Percentiles rank a stretch among this genome's conserved stretches.
These are phyloP conservation scores for Phytopythium litorale DNA, from an alignment of 352 stramenopile genomes.

Conservation along the genomic window DNA sequence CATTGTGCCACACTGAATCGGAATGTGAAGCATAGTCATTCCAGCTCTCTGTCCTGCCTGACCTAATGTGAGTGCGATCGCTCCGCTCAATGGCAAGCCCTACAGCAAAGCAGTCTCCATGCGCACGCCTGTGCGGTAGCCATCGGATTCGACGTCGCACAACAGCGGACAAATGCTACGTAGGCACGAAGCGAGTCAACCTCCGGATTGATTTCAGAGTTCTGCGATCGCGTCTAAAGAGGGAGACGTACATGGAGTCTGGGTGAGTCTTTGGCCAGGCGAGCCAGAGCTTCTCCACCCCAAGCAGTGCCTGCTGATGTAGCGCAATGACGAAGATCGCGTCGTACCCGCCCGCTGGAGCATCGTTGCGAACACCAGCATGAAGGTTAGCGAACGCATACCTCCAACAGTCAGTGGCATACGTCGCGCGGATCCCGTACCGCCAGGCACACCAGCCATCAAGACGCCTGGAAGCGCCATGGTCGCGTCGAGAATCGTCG, in stretches of 20 bases:
- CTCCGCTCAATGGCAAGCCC: not conserved
- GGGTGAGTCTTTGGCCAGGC: constrained; percentile 51
- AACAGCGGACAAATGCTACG: constrained; percentile 66
- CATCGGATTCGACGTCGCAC: constrained; percentile 36
- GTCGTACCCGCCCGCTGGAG: constrained; percentile 92
- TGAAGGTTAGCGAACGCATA: not conserved
- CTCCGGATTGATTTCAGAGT: not conserved
- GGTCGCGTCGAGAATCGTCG: constrained; percentile 91
- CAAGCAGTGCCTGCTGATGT: constrained; percentile 42
- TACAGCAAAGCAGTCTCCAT: not conserved
- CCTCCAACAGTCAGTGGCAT: not conserved
- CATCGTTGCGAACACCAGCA: no score
- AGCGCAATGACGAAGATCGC: constrained; percentile 92
- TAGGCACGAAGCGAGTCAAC: not conserved
- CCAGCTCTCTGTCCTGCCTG: not conserved
- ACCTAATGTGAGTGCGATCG: no score
- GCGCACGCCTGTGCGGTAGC: not conserved
- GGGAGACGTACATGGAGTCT: constrained; percentile 34
- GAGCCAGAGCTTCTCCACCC: constrained; percentile 76
- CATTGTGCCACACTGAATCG: constrained; percentile 1
- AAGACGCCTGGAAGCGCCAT: constrained; percentile 92
- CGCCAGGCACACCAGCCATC: constrained; percentile 91
- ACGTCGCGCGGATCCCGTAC: constrained; percentile 17
- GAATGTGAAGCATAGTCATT: not conserved
- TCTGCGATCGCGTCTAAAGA: not conserved